Base-by-base conservation (phyloP, 140 eudicot species). In the Oenanthe javanica region DNA sequence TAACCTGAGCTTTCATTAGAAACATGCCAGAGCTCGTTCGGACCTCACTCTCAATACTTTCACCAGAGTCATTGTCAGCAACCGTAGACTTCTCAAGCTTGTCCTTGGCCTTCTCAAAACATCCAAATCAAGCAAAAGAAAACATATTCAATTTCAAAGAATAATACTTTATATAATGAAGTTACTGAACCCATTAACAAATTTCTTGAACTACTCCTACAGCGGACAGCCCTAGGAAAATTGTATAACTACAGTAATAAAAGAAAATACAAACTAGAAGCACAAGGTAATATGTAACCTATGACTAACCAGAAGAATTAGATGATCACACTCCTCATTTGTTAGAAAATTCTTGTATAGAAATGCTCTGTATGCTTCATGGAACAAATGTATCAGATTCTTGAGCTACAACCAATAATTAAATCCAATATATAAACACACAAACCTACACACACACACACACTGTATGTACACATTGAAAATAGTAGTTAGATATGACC, bases 11-110 rank as follows among this genome's bases (percentile, higher is more conserved):
- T 66, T 66, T 66, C 72, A 31, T 21, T 10, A 66, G 36, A 66
- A 66, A 66, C 72, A 66, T 66, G 45, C 72, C 72, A 66, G 72
- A 66, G 72, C 72, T 66, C 18, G 72, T 66, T 13, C 72, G 72
- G 72, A 66, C 72, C 72, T 66, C 42, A 12, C 72, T 66, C 21
- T 66, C 72, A 31, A 66, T 66, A 66, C 72, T 66, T 66, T 66
- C 38, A 66, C 72, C 72, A 66, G 72, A 66, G 19, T 66, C 45
- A 66, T 66, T 27, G 45, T 66, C 72, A n/a, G 72, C 72, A 66
- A 66, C 72, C 72, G 27, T 66, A 66, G 72, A 66, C 45, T 66
- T 66, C 72, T 66, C 72, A 43, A 66, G 72, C 45, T 66, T 66
- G 45, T 66, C 72, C 72, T 66, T 66, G 72, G 72, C 72, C 72